A percentile compares a stretch with the other conserved stretches of the same genome.
These are phyloP conservation scores for Phytophthora europaea DNA, from an alignment of 352 stramenopile genomes.

Conservation along the genomic window DNA sequence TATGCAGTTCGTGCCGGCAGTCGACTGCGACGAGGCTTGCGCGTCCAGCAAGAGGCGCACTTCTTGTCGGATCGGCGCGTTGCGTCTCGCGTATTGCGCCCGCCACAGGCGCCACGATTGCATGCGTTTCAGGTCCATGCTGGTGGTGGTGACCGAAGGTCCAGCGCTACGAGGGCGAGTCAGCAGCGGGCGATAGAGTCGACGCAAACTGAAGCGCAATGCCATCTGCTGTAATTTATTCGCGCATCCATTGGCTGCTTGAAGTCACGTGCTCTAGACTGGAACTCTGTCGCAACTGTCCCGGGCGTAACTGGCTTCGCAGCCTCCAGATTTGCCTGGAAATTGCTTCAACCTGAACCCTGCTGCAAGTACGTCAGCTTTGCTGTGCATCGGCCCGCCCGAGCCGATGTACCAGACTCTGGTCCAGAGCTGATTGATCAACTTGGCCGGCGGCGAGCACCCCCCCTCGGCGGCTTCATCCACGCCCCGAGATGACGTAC, in stretches of 20 bases:
- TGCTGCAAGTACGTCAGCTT: conserved; percentile 35
- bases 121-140: conserved; percentile 17
- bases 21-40: conserved; percentile 11
- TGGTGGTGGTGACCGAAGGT: conserved; percentile 10
- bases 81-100: conserved; percentile 13
- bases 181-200: neutral
- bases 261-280: conserved; percentile 21
- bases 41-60: conserved; percentile 6
- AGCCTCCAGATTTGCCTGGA: conserved; percentile 26
- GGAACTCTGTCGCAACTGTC: conserved; percentile 22
- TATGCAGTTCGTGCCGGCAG: neutral
- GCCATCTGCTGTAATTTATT: conserved; percentile 32
- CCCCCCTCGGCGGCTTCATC: neutral
- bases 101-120: conserved; percentile 3
- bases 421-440: conserved; percentile 7
- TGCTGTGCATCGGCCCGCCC: conserved; percentile 14
- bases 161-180: conserved; percentile 17
- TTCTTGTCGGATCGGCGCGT: conserved; percentile 6
- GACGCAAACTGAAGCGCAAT: conserved; percentile 39
- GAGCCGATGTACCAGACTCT: conserved; percentile 6
- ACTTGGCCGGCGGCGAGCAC: conserved; percentile 12
- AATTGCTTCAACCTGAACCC: conserved; percentile 29
- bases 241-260: conserved; percentile 5
- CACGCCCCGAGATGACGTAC: neutral
- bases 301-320: conserved; percentile 12